Percentiles rank a stretch among this genome's conserved stretches.
phyloP scores from a whole-genome alignment of 2,329 filamentous ascomycete species.

The Fusarium continuum region DNA sequence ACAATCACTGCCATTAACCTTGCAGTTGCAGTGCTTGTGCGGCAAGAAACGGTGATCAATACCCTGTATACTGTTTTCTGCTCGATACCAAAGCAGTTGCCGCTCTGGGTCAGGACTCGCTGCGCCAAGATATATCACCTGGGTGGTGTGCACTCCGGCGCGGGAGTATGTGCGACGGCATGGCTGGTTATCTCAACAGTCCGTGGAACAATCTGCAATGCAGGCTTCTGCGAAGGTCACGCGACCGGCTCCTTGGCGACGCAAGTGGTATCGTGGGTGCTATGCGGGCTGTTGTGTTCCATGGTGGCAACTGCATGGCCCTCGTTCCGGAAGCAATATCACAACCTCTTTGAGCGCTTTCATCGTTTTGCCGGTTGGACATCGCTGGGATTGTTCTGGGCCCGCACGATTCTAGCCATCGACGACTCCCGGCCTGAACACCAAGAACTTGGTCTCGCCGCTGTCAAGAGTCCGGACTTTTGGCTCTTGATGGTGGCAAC shows the following conservation, averaged over 20 bases:
- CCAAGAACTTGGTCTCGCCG: constrained; percentile 48
- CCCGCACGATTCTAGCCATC: constrained; percentile 65
- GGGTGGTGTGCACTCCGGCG: constrained; percentile 61
- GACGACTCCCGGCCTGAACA: constrained; percentile 52
- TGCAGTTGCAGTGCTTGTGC: constrained; percentile 59
- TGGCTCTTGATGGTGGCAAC: constrained; percentile 76
- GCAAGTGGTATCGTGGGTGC: constrained; percentile 63
- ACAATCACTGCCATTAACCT: constrained; percentile 60
- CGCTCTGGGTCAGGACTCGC: constrained; percentile 58
- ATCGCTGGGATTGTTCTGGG: constrained; percentile 71
- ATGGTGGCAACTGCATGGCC: constrained; percentile 74
- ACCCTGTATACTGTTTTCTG: constrained; percentile 57
- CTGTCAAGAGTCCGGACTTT: constrained; percentile 58
- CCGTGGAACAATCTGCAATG: constrained; percentile 50
- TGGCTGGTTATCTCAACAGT: constrained; percentile 59
- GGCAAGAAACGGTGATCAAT: constrained; percentile 65
- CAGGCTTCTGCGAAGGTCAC: constrained; percentile 42
- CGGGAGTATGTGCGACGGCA: constrained; percentile 58
- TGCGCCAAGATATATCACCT: constrained; percentile 63
- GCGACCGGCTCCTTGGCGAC: constrained; percentile 53
- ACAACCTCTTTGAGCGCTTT: constrained; percentile 75
- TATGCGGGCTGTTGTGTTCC: constrained; percentile 64
- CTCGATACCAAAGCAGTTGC: constrained; percentile 56
- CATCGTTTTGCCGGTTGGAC: constrained; percentile 81
- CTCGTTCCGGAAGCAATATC: constrained; percentile 66